These are phyloP conservation scores for Benincasa hispida DNA, from an alignment of 306 rosid species.

Conservation along the genomic window DNA sequence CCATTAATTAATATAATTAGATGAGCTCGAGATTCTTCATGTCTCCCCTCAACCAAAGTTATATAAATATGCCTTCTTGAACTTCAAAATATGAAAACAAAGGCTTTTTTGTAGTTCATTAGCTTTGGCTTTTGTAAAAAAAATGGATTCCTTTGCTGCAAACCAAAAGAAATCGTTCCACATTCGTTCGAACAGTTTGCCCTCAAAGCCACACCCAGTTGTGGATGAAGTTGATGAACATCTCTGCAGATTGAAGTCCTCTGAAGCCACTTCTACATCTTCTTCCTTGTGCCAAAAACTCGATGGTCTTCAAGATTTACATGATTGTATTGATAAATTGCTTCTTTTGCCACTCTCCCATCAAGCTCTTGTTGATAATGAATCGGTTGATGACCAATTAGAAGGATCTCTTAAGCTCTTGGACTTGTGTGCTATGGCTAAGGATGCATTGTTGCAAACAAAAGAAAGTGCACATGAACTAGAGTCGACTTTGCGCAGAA, in stretches of 20 bases:
- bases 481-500: constrained; percentile 4
- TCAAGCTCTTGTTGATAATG: not conserved
- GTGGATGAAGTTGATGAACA: constrained; percentile 14
- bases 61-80: not conserved
- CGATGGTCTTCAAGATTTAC: constrained; percentile 15
- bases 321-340: constrained; percentile 11
- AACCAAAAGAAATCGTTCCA: constrained; percentile 6
- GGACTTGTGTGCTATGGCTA: constrained; percentile 13
- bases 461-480: constrained; percentile 12
- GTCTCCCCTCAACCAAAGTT: not conserved
- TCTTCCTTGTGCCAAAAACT: constrained; percentile 11
- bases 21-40: constrained; percentile 5
- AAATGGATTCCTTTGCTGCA: constrained; percentile 7
- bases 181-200: constrained; percentile 17
- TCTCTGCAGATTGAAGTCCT: constrained; percentile 7
- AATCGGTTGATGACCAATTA: not conserved
- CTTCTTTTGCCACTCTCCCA: constrained; percentile 13
- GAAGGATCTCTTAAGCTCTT: constrained; percentile 17
- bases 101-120: not conserved
- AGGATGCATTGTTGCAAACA: constrained; percentile 10
- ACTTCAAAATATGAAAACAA: not conserved
- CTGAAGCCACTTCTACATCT: constrained; percentile 6
- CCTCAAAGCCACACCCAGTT: constrained; percentile 16
- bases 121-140: not conserved
- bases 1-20: not conserved